Conservation (phyloP, 1,139 yeast species). For the Hyphopichia khmerensis region DNA sequence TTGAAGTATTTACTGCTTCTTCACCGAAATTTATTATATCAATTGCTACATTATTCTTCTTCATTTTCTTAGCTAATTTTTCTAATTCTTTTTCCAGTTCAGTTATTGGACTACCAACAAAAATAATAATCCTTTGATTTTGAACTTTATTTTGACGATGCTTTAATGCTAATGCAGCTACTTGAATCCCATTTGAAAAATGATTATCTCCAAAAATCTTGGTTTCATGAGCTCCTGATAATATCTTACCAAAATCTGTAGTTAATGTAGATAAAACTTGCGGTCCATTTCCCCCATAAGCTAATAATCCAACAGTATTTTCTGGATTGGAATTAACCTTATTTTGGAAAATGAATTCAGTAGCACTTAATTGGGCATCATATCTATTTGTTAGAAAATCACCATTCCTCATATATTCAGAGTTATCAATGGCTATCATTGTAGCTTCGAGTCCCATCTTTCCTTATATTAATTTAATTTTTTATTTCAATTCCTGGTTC, state of each 20-base stretch:
- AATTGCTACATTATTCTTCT: slow-evolving; percentile 87
- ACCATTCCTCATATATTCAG: slow-evolving; percentile 94
- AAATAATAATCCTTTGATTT: slow-evolving; percentile 84
- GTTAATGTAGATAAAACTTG: slow-evolving; percentile 87
- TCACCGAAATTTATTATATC: slow-evolving; percentile 94
- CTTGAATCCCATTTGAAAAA: slow-evolving; percentile 84
- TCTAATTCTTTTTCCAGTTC: slow-evolving; percentile 75
- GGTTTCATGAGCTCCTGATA: slow-evolving; percentile 86
- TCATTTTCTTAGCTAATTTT: slow-evolving; percentile 87
- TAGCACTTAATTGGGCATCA: slow-evolving; percentile 93
- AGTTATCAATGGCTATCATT: slow-evolving; percentile 91
- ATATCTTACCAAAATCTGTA: slow-evolving; percentile 80
- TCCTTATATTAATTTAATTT: slow-evolving; percentile 3
- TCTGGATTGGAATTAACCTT: slow-evolving; percentile 91
- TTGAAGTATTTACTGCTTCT: slow-evolving; percentile 70
- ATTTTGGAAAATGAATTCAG: slow-evolving; percentile 81
- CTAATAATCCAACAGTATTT: slow-evolving; percentile 85
- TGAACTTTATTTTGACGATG: slow-evolving; percentile 95
- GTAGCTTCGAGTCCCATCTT: slow-evolving; percentile 93
- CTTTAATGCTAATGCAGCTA: slow-evolving; percentile 94
- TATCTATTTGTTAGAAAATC: slow-evolving; percentile 88
- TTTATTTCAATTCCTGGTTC: neutral
- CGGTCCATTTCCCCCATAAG: slow-evolving; percentile 85
- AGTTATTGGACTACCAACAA: slow-evolving; percentile 83
- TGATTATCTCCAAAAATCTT: slow-evolving; percentile 69